Base-by-base conservation (phyloP, 495 filamentous ascomycete species). In the Filosporella fistucella region DNA sequence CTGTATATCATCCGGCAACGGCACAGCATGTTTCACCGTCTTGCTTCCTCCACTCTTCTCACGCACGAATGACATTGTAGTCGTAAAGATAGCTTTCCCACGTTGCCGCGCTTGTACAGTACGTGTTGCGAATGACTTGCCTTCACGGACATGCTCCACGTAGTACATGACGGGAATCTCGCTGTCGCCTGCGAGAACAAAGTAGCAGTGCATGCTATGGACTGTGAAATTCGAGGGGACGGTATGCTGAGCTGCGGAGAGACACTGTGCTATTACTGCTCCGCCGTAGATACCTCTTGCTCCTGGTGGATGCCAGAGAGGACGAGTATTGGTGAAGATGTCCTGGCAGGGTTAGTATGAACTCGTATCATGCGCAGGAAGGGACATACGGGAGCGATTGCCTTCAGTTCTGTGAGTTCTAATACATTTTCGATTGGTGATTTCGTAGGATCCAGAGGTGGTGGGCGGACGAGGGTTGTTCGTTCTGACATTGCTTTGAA, bases 141-240 rank as follows among this genome's bases (percentile, higher is more conserved):
- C 93, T 52, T 91, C 85, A 45, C 93, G 85, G 25, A 97, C 88
- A 39, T 83, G 80, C 68, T 96, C 91, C 24, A 98, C 93, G 29
- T 60, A 56, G 61, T 89, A 98, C 45, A 96, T 69, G 53, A 98
- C 86, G 4, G 93, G 91, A 28, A 94, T 81, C 32, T 85, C 78
- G 7, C 81, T 71, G 61, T 91, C 83, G 23, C 91, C 93, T 10
- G 88, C 89, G 1, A 97, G 83, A 29, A 98, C 83, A 69, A 98
- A 98, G 74, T 96, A 98, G 76, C 91, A 96, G 75, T 98, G 93
- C 88, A 95, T 95, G 66, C 81, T 87, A 70, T 98, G 91, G 36
- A 90, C 76, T 51, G 82, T 74, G 69, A 95, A 96, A 63, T 87
- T 72, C 18, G 69, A 58, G 1, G 85, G 82, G 14, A 98, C 84